Evolutionary conservation across 305 asterid genomes (phyloP), one percentile per base, ranked within the genome.

Genomic region (Rubia tinctorum): DNA sequence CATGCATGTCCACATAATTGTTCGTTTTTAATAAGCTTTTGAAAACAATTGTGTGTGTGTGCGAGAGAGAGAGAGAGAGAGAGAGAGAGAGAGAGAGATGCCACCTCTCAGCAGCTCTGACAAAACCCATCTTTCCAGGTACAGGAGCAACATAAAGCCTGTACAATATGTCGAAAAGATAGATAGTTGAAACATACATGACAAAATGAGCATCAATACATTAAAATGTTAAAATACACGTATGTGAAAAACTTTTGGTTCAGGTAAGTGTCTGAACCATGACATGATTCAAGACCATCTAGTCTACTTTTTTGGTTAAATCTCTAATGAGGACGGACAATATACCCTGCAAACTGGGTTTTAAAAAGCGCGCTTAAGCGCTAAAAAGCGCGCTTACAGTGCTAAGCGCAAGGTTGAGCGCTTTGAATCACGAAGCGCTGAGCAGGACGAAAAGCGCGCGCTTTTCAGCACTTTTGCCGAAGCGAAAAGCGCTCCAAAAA

Each of bases 81-180:
- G n/a, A n/a, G n/a, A 13, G 34, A 59, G 37, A 56, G 49, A 72
- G 64, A 68, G 66, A 53, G 53, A 44, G 70, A 44, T 56, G 40
- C 20, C 77, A 90, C 98, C 98, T 87, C 85, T 90, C 82, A 70
- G 77, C 95, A 17, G 96, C 96, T 67, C 90, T 94, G 74, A 79
- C 74, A 85, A 82, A 93, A 73, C 98, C 98, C 96, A 93, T 87
- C 80, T 75, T 88, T 68, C 91, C 91, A 73, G 97, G 98, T 51
- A 91, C 83, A 30, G 97, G 97, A 77, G 91, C 79, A 70, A 89
- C 90, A 77, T 87, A 90, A 73, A 93, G 82, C 98, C 98, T 93
- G 78, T 68, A 74, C 73, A 27, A 75, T 8, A 69, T 76, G 71
- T 73, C 71, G 0, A 66, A 13, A 62, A 14, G 18, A 3, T 11